Evolutionary conservation across 345 rosid genomes (phyloP), one percentile per base, ranked within the genome.

Genomic region (Citrus unshiu): DNA sequence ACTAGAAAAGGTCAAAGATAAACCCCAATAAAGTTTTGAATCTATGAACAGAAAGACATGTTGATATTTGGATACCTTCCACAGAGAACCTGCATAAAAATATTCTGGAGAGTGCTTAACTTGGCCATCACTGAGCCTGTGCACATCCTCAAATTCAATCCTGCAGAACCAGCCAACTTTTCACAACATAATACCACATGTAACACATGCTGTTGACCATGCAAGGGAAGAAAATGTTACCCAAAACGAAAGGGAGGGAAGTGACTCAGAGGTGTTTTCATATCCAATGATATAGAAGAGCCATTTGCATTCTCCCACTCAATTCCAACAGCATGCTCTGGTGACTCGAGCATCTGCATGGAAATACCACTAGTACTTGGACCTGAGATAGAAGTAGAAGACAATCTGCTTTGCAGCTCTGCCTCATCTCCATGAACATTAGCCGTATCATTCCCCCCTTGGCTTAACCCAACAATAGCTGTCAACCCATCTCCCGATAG

Each of bases 231-330:
- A 46, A 85, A 32, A 70, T 75, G 85, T 88, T 86, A 95, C 99
- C 99, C 99, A 79, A 93, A 95, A 78, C 99, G 98, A 77, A 95
- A 95, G 32, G 97, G 98, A 85, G 99, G 99, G 78, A 95, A 95
- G 89, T 95, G 97, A 86, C 90, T 91, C 77, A 95, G 84, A 59
- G 98, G 99, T 60, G 98, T 95, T 83, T 90, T 90, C 89, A 91
- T 85, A 87, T 95, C 99, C 84, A 95, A 85, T 69, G 96, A 90
- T 84, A 95, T 95, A 43, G 95, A 89, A 62, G 92, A 87, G 88
- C 85, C 76, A 49, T 86, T 84, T 78, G 89, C 85, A 77, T 86
- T 90, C 78, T 90, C 95, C 98, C 99, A 92, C 61, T 92, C 96
- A 66, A 84, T 84, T 77, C 93, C 95, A 77, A 85, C 73, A 40